Base-by-base conservation (phyloP, 768 basidiomycete species). In the Polyporus arcularius region DNA sequence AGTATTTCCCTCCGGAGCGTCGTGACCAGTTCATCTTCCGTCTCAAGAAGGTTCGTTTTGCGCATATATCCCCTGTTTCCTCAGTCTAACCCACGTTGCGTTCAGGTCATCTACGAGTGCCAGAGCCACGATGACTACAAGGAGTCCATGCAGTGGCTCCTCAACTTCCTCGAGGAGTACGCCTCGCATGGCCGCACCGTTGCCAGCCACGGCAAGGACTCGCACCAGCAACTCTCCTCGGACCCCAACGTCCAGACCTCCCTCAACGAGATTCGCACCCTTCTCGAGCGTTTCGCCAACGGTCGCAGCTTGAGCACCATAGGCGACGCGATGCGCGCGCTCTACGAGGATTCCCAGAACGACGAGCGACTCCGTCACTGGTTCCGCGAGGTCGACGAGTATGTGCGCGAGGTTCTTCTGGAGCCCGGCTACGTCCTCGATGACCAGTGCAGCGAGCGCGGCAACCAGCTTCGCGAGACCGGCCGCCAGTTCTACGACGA, bases 21-120 rank as follows among this genome's bases (percentile, higher is more conserved):
- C 83, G 93, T 28, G 93, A 96, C 57, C 93, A 93, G 70, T 97
- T 94, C 75, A 90, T 98, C 70, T 96, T 88, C 79, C 85, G 96
- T 15, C 82, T 86, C 14, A 98, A 98, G 82, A 98, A 98, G 85
- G 66, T 58, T 9, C 21, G 58, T 53, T 30, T 1, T n/a, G 1
- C 21, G 10, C 28, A 21, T 9, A 10, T 11, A 3, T 10, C 14
- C 2, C 9, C 28, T 1, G 40, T 12, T 35, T 12, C 28, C 18
- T 15, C 9, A 18, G 28, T 3, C 30, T 21, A 26, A 6, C 4
- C n/a, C 35, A 28, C 26, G 12, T 11, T 15, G 5, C 16, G 57
- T 35, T 35, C 35, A 64, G 63, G 88, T 89, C 42, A 85, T 97
- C 54, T 81, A 95, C 61, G 96, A 98, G 70, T 94, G 92, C 72